A percentile compares a stretch with the other conserved stretches of the same genome.
phyloP scores from a whole-genome alignment of 257 asterid species.

The Lycium ferocissimum region DNA sequence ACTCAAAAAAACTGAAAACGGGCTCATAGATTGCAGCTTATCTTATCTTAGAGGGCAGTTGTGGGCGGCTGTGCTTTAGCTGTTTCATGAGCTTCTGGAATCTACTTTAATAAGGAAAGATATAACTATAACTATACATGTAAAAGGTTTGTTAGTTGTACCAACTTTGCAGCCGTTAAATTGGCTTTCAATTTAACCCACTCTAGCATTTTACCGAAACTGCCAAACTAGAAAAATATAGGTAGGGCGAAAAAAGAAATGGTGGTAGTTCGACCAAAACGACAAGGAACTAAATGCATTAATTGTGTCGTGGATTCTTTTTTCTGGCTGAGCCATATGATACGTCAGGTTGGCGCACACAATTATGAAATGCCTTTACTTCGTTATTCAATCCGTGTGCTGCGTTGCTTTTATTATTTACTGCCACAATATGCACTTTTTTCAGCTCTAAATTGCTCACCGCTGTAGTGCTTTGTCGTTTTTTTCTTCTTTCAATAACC shows the following conservation, averaged over 20 bases:
- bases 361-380: background rate
- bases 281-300: background rate
- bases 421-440: background rate
- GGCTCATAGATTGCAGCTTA: background rate
- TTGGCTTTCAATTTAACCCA: conserved; percentile 13
- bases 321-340: background rate
- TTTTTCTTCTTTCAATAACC: no score
- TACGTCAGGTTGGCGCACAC: conserved; percentile 15
- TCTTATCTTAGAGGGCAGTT: background rate
- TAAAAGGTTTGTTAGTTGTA: background rate
- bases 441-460: background rate
- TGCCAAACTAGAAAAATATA: background rate
- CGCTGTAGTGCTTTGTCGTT: background rate
- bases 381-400: background rate
- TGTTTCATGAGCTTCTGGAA: conserved; percentile 3
- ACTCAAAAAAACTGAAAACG: no score
- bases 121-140: background rate
- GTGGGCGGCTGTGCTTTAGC: background rate
- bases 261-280: conserved; percentile 29
- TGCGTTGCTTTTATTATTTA: background rate
- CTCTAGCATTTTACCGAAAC: conserved; percentile 14
- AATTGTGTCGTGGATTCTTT: background rate
- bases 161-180: conserved; percentile 28
- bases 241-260: background rate
- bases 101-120: conserved; percentile 19